A percentile compares a stretch with the other conserved stretches of the same genome.
Evolutionary conservation across 2,329 filamentous ascomycete species (phyloP).

Genomic region (Diaporthe ampelina): DNA sequence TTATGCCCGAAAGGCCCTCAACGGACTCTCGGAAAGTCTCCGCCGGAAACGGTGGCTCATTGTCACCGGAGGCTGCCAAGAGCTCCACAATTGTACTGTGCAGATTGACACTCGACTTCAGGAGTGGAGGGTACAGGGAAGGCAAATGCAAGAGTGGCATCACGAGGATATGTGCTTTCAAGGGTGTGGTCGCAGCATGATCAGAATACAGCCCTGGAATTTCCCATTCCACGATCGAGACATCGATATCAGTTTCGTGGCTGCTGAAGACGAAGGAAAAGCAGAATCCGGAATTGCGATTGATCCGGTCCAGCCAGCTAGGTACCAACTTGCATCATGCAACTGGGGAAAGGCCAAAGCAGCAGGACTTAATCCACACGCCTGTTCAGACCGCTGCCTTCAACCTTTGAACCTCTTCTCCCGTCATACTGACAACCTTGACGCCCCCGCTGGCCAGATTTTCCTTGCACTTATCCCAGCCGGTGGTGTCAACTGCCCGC

Average conservation of each 20-base stretch:
- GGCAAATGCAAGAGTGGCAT: not conserved
- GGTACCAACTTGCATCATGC: not conserved
- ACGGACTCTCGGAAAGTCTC: no score
- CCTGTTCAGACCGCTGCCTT: not conserved
- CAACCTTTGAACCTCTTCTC: constrained; percentile 69
- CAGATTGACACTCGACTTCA: not conserved
- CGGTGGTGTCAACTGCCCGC: constrained; percentile 74
- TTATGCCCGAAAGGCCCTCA: no score
- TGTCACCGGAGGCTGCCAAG: not conserved
- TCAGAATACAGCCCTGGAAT: no score
- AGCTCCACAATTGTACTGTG: not conserved
- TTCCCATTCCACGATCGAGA: not conserved
- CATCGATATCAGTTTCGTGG: not conserved
- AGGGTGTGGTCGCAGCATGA: no score
- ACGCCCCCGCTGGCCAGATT: constrained; percentile 73
- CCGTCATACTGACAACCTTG: constrained; percentile 69
- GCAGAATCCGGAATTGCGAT: no score
- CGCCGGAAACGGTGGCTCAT: no score
- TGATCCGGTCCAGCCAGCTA: not conserved
- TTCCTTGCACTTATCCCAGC: constrained; percentile 68
- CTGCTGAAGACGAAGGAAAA: not conserved
- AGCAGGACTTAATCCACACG: not conserved
- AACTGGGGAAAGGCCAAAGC: not conserved
- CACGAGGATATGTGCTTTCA: no score
- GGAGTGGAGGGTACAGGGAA: not conserved